These are phyloP conservation scores for Kwoniella botswanensis DNA, from an alignment of 768 basidiomycete genomes.

Conservation along the genomic window DNA sequence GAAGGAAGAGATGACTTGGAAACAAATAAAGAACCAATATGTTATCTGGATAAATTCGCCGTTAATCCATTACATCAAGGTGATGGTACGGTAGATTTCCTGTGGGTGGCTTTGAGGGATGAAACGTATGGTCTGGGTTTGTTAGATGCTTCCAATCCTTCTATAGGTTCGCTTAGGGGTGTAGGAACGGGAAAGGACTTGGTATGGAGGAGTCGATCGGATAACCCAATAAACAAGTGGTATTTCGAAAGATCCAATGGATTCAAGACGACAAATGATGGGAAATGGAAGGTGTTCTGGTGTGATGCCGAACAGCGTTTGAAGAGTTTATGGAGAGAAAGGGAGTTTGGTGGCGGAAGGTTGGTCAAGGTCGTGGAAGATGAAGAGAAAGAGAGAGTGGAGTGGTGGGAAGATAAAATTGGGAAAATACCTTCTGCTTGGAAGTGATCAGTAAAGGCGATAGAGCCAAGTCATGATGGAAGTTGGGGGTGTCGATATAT, in stretches of 20 bases:
- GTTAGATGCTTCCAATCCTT: constrained; percentile 90
- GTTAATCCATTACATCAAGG: constrained; percentile 94
- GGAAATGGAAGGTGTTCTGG: constrained; percentile 93
- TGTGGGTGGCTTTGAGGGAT: constrained; percentile 98
- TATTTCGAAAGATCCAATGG: constrained; percentile 96
- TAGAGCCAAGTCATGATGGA: neutral
- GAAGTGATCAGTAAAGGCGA: neutral
- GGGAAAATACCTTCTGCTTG: constrained; percentile 52
- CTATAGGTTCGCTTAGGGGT: constrained; percentile 84
- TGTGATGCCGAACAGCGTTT: constrained; percentile 92
- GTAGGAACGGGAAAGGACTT: constrained; percentile 88
- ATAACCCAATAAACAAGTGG: constrained; percentile 99
- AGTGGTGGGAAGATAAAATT: constrained; percentile 71
- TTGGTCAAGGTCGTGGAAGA: constrained; percentile 58
- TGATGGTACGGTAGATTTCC: constrained; percentile 97
- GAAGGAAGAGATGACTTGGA: constrained; percentile 53
- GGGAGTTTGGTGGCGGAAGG: constrained; percentile 61
- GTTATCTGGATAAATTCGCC: constrained; percentile 98
- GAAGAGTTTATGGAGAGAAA: constrained; percentile 58
- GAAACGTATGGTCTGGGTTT: constrained; percentile 97
- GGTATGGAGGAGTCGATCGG: constrained; percentile 89
- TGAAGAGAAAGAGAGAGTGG: constrained; percentile 73
- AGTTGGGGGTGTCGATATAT: too few relatives aligned
- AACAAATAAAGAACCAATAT: constrained; percentile 48
- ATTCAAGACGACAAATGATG: constrained; percentile 63